Percentiles rank a stretch among this genome's conserved stretches.
Conservation (phyloP, 495 filamentous ascomycete species). For the Oidiodendron maius region DNA sequence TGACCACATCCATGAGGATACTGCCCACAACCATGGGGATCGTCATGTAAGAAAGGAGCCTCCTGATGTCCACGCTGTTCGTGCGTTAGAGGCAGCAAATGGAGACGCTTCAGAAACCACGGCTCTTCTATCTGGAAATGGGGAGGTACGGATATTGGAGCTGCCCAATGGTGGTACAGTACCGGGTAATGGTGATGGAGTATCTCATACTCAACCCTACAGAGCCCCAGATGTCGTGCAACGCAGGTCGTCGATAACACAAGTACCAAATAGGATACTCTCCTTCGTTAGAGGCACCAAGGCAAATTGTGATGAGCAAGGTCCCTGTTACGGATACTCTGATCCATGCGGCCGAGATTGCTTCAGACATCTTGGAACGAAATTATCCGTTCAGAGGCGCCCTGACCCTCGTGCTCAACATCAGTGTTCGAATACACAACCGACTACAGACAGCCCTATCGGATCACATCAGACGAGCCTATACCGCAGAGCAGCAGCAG, state of each 20-base stretch:
- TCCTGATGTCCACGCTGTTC: slow-evolving; percentile 13
- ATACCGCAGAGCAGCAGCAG: slow-evolving; percentile 5
- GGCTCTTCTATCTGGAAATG: slow-evolving; percentile 26
- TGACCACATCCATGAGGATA: slow-evolving; percentile 69
- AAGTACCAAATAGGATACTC: slow-evolving; percentile 46
- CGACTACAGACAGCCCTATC: slow-evolving; percentile 1
- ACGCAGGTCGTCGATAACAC: slow-evolving; percentile 38
- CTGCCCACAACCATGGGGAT: slow-evolving; percentile 22
- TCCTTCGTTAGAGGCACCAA: slow-evolving; percentile 65
- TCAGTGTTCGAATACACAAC: neutral
- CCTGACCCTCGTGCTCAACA: no score
- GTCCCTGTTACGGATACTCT: slow-evolving; percentile 77
- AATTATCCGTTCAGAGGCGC: slow-evolving; percentile 7
- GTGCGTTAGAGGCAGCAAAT: slow-evolving; percentile 13
- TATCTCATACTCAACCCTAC: neutral
- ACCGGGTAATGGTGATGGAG: neutral
- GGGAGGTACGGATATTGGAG: neutral
- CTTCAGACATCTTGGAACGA: slow-evolving; percentile 31
- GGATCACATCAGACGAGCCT: no score
- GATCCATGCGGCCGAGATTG: slow-evolving; percentile 84
- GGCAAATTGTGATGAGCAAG: slow-evolving; percentile 62
- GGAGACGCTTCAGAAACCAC: slow-evolving; percentile 27
- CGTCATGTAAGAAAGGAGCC: slow-evolving; percentile 19
- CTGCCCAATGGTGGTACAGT: neutral
- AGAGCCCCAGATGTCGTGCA: neutral